phyloP scores from a whole-genome alignment of 768 basidiomycete species.

The Auricularia cornea region DNA sequence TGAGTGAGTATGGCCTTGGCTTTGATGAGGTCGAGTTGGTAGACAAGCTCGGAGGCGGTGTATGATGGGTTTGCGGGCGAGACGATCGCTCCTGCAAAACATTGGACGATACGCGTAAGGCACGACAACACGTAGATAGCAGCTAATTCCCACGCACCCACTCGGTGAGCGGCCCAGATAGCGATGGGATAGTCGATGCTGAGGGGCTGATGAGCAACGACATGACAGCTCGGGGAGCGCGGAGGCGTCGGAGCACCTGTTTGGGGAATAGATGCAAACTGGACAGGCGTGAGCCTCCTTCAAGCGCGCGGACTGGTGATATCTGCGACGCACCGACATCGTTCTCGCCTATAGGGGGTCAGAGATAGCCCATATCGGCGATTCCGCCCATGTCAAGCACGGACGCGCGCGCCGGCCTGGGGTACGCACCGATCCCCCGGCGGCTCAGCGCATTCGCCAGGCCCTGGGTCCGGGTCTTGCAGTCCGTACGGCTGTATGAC shows the following conservation, averaged over 20 bases:
- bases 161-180: constrained; percentile 38
- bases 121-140: constrained; percentile 5
- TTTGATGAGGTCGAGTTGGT: constrained; percentile 42
- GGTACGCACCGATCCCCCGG: constrained; percentile 7
- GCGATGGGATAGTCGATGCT: constrained; percentile 33
- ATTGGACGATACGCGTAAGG: constrained; percentile 32
- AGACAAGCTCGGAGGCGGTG: constrained; percentile 45
- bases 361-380: background rate
- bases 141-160: constrained; percentile 12
- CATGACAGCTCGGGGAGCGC: background rate
- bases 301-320: background rate
- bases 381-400: too few relatives aligned
- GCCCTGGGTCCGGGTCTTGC: constrained; percentile 9
- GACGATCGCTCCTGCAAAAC: constrained; percentile 51
- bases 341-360: constrained; percentile 4
- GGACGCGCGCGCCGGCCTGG: too few relatives aligned
- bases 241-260: constrained; percentile 36
- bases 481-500: constrained; percentile 7
- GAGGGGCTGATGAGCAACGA: background rate
- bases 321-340: constrained; percentile 16
- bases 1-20: constrained; percentile 37
- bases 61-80: constrained; percentile 58
- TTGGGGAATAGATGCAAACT: constrained; percentile 61
- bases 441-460: constrained; percentile 12
- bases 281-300: background rate